These are phyloP conservation scores for Citrullus colocynthis DNA, from an alignment of 306 rosid species.

Conservation along the genomic window DNA sequence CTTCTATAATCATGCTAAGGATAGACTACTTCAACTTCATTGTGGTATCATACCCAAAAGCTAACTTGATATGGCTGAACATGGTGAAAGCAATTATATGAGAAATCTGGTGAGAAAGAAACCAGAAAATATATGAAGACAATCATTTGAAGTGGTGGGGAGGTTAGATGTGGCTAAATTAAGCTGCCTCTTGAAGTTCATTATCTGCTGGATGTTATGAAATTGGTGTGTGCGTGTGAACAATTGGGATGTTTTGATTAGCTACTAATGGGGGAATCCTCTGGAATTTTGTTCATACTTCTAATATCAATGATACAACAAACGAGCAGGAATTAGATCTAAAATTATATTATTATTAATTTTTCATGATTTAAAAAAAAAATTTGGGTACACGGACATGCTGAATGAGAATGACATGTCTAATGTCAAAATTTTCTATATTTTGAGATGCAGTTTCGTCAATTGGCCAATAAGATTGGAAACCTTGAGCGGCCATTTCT, in stretches of 20 bases:
- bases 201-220: background rate
- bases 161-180: background rate
- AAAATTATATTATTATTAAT: background rate
- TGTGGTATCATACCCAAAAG: background rate
- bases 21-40: background rate
- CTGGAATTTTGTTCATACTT: background rate
- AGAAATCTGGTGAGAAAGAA: background rate
- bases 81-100: no score
- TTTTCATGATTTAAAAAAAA: background rate
- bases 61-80: background rate
- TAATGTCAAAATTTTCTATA: background rate
- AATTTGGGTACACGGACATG: background rate
- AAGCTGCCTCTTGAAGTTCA: background rate
- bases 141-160: background rate
- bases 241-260: background rate
- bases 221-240: no score
- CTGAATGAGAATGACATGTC: background rate
- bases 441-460: constrained; percentile 70
- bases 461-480: constrained; percentile 90
- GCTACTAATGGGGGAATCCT: background rate
- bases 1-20: background rate
- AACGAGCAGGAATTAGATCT: background rate
- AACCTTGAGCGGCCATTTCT: constrained; percentile 99
- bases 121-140: background rate
- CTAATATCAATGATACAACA: background rate